Conservation (phyloP, 176 grass and related monocot genomes). For the Paspalum vaginatum region DNA sequence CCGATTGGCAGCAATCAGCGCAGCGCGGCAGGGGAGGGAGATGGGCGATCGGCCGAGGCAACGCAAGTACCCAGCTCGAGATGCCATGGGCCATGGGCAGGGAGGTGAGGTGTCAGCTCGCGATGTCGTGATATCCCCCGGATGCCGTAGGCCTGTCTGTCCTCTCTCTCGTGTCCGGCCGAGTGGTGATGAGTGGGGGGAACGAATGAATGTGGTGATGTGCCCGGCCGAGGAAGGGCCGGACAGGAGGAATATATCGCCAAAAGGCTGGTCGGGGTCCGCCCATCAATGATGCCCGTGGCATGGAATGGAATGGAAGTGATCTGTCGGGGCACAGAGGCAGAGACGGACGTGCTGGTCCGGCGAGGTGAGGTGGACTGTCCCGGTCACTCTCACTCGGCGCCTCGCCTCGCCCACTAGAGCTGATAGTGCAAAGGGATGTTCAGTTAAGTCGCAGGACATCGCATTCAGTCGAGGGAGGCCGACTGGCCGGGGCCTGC, state of each 20-base stretch:
- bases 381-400: slow-evolving; percentile 39
- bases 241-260: slow-evolving; percentile 50
- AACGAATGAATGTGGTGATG: slow-evolving; percentile 9
- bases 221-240: slow-evolving; percentile 34
- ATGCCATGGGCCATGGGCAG: not conserved
- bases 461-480: no score
- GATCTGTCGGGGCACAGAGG: slow-evolving; percentile 29
- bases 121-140: not conserved
- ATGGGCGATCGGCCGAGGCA: not conserved
- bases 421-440: not conserved
- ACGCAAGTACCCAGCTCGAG: not conserved
- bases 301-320: not conserved
- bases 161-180: not conserved
- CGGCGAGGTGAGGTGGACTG: not conserved
- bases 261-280: not conserved
- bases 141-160: no score
- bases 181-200: no score
- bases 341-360: not conserved
- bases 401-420: no score
- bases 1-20: not conserved
- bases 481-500: no score
- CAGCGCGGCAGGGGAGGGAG: not conserved
- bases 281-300: not conserved
- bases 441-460: no score
- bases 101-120: not conserved